phyloP scores from a whole-genome alignment of 768 basidiomycete genomes.

The Suillus spraguei region DNA sequence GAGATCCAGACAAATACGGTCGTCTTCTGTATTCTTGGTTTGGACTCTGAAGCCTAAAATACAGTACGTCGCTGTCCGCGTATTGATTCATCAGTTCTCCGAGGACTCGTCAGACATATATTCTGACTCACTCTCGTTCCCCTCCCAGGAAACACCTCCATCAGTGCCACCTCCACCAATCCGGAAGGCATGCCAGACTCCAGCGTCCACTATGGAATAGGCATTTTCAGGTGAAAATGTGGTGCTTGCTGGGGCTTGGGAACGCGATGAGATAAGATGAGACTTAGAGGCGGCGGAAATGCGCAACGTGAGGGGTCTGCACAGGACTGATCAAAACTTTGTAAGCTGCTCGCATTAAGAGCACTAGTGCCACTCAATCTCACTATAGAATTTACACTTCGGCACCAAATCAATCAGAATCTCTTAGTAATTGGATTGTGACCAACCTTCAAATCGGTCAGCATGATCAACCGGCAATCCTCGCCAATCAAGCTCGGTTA shows the following conservation, averaged over 20 bases:
- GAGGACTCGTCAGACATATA: neutral
- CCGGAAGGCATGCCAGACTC: neutral
- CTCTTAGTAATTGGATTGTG: neutral
- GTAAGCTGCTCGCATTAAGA: neutral
- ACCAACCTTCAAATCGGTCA: neutral
- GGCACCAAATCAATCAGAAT: conserved; percentile 4
- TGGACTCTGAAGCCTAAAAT: neutral
- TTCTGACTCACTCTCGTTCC: neutral
- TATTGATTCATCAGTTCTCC: neutral
- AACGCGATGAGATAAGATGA: neutral
- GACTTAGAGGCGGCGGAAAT: neutral
- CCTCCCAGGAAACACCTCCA: neutral
- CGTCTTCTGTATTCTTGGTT: neutral
- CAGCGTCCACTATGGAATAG: neutral
- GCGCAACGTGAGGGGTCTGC: neutral
- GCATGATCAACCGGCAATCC: neutral
- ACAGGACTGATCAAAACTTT: neutral
- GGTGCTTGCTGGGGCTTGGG: neutral
- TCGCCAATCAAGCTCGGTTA: neutral
- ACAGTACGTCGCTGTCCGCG: neutral
- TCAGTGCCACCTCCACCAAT: neutral
- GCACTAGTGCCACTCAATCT: neutral
- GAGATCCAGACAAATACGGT: neutral
- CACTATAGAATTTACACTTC: neutral
- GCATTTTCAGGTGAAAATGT: neutral